Base-by-base conservation (phyloP, 140 eudicot genomes). In the Ambrosia hybrid region DNA sequence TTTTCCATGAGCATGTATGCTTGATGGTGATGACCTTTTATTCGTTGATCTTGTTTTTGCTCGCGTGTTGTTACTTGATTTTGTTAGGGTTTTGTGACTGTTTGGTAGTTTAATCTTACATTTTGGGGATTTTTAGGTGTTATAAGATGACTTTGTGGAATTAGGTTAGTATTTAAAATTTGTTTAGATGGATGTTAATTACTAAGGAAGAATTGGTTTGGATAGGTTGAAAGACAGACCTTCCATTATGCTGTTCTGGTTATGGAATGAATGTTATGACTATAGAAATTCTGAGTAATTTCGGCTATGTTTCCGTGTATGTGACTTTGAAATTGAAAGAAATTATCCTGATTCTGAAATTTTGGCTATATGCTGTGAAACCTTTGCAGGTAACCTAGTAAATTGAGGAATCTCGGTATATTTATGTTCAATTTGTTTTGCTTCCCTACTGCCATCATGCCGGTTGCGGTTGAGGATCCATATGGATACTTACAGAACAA, bases 391-490 rank as follows among this genome's bases (percentile, higher is more conserved):
- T 21, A 21, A 21, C 26, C 26, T 21, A 21, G 26, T 21, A 66
- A 48, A 6, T 79, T 62, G 73, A n/a, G 0, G 68, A 33, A 34
- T 80, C 57, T 68, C 34, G 76, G 26, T 21, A 57, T 52, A 52
- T n/a, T 75, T 33, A 48, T 71, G 60, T 57, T 43, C 69, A 13
- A 33, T 60, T 49, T 56, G 53, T 60, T 56, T 53, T 66, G 68
- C 80, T 69, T 69, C 68, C 36, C 37, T 61, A 55, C 77, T 62
- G 76, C 51, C 78, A 80, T 63, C 72, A 80, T 80, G 84, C 81
- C 67, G 70, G 84, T 80, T 75, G 81, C 76, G 55, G 69, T 75
- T 51, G 70, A 64, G 78, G 84, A 80, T 80, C 84, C 63, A 56
- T 77, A 71, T 21, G 26, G 26, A 21, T 21, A 21, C 26, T 21